Evolutionary conservation across 371 early-diverging fungal species (phyloP), one percentile per base, ranked within the genome.

Genomic region (Lichtheimia ramosa): DNA sequence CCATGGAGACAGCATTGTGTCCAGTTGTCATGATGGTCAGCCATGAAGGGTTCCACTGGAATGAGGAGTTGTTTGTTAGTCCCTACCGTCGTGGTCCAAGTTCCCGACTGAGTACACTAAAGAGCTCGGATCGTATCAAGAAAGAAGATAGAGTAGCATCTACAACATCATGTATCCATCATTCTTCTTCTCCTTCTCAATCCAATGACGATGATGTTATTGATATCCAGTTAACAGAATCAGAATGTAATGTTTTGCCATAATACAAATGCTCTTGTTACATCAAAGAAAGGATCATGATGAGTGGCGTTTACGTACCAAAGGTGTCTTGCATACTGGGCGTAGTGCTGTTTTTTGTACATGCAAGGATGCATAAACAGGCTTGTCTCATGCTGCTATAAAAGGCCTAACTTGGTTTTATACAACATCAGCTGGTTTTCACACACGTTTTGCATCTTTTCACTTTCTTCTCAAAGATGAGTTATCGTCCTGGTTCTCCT

Each of bases 1-100:
- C 53, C 20, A 43, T 43, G 28, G 54, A 52, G 6, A 42, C 43
- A 25, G 58, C 51, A 43, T 39, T 46, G 2, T 64, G 59, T 41
- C 65, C 65, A 0, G 52, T 63, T 39, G 60, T 67, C n/a, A 50
- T 63, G 53, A 63, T 68, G 68, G 55, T 39, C 25, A 51, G 63
- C 28, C 68, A 68, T 48, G 61, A 68, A 49, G 68, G 68, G 25
- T 68, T 68, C 14, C 60, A 68, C 14, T 68, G 63, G 63, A 68
- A 68, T 34, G 63, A 68, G 10, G 68, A 63, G 18, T 34, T 68
- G 12, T 63, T 68, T 27, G 63, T 68, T 8, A 48, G 54, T 15
- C 28, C 60, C 2, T 63, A 48, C 48, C 54, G 63, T 4, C 63
- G 58, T 63, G 63, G 12, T 64, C 20, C 10, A 8, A 10, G 34